Conservation (phyloP, 371 early-diverging fungal genomes). For the Mucor sp. region DNA sequence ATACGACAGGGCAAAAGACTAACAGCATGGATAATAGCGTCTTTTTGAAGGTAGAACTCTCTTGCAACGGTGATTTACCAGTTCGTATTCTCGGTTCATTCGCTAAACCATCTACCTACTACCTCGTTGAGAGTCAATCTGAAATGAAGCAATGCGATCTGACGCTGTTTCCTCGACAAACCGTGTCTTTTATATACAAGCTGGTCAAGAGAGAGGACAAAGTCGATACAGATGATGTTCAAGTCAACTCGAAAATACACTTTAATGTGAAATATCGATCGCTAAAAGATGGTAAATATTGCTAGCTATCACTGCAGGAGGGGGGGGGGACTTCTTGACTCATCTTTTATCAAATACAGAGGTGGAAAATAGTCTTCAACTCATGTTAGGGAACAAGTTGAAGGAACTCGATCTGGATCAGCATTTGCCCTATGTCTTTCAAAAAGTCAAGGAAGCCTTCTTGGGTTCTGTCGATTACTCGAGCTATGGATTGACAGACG, state of each 20-base stretch:
- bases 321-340: not conserved
- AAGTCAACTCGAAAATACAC: constrained; percentile 50
- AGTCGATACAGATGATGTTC: constrained; percentile 10
- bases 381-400: constrained; percentile 48
- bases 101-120: constrained; percentile 45
- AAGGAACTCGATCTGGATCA: constrained; percentile 50
- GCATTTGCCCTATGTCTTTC: constrained; percentile 54
- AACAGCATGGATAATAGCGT: constrained; percentile 32
- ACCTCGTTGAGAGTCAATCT: constrained; percentile 47
- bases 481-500: constrained; percentile 64
- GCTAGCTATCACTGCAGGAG: not conserved
- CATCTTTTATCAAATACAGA: constrained; percentile 38
- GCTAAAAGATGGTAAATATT: constrained; percentile 55
- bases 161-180: constrained; percentile 66
- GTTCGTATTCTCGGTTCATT: constrained; percentile 57
- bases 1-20: not conserved
- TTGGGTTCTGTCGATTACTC: constrained; percentile 57
- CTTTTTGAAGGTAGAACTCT: constrained; percentile 59
- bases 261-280: constrained; percentile 58
- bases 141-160: constrained; percentile 48
- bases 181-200: constrained; percentile 64
- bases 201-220: constrained; percentile 46
- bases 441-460: constrained; percentile 57
- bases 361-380: constrained; percentile 61
- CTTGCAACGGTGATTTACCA: constrained; percentile 62